These are phyloP conservation scores for Marasmius tenuissimus DNA, from an alignment of 1,284 basidiomycete species.

Conservation along the genomic window DNA sequence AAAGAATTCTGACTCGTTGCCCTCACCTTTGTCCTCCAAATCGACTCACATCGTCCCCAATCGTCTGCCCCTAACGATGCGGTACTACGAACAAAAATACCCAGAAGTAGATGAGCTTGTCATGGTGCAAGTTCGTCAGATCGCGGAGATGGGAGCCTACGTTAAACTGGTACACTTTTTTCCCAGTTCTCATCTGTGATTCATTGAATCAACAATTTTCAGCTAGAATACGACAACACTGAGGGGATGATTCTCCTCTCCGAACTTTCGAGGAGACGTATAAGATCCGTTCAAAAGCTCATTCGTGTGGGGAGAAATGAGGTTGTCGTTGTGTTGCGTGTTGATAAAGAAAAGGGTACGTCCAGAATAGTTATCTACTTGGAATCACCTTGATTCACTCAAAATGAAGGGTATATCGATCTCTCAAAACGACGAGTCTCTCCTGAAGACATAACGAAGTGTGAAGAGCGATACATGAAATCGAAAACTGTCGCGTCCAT, in stretches of 20 bases:
- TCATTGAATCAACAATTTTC: conserved; percentile 11
- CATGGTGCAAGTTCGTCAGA: conserved; percentile 99
- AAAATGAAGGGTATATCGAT: conserved; percentile 88
- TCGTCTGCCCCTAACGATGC: conserved; percentile 45
- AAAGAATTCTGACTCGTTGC: not conserved
- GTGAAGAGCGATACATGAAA: conserved; percentile 98
- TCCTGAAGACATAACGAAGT: conserved; percentile 97
- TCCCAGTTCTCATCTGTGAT: conserved; percentile 1
- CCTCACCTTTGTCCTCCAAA: not conserved
- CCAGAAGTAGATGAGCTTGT: conserved; percentile 96
- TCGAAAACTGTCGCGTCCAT: conserved; percentile 94
- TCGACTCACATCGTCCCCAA: not conserved
- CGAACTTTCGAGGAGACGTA: conserved; percentile 95
- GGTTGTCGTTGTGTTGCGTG: conserved; percentile 96
- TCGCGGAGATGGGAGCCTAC: conserved; percentile 99
- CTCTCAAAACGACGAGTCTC: conserved; percentile 99
- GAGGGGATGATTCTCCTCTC: conserved; percentile 99
- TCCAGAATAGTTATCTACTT: conserved; percentile 12
- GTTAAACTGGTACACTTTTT: conserved; percentile 84
- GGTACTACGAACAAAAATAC: conserved; percentile 80
- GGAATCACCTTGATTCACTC: conserved; percentile 4
- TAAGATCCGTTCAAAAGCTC: conserved; percentile 96
- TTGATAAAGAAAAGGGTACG: conserved; percentile 98
- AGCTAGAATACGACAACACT: conserved; percentile 99
- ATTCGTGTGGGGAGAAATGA: conserved; percentile 98